A percentile compares a stretch with the other conserved stretches of the same genome.
These are phyloP conservation scores for Odontarrhena argentea DNA, from an alignment of 345 rosid genomes.

Conservation along the genomic window DNA sequence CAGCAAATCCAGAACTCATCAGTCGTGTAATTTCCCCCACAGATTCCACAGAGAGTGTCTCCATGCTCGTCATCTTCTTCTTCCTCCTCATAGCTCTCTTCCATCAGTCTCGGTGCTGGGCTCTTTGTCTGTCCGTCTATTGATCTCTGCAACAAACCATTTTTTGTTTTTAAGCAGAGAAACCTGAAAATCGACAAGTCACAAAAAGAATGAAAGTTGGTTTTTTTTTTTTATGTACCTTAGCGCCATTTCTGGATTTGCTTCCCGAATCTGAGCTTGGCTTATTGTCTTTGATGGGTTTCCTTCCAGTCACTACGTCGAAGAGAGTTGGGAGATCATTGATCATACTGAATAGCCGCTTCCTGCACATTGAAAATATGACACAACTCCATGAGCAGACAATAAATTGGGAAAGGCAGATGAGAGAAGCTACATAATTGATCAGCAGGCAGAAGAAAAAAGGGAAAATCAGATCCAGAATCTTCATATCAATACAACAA, in stretches of 20 bases:
- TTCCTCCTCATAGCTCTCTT: constrained; percentile 56
- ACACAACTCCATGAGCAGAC: constrained; percentile 10
- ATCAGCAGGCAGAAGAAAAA: too few relatives aligned
- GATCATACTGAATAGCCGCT: constrained; percentile 83
- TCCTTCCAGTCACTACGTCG: constrained; percentile 92
- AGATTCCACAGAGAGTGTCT: constrained; percentile 74
- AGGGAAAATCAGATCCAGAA: neutral
- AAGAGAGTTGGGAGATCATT: constrained; percentile 93
- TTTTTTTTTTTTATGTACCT: constrained; percentile 41
- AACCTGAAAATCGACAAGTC: neutral
- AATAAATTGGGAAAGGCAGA: neutral
- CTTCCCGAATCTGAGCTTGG: constrained; percentile 83
- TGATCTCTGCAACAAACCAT: constrained; percentile 52
- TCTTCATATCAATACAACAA: constrained; percentile 13
- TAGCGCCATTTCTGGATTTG: constrained; percentile 65
- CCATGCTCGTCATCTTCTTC: constrained; percentile 79
- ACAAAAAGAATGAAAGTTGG: neutral
- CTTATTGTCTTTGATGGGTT: constrained; percentile 82
- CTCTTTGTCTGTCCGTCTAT: constrained; percentile 65
- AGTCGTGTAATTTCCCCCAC: constrained; percentile 70
- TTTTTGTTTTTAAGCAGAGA: neutral
- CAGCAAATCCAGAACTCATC: constrained; percentile 91
- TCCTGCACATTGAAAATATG: constrained; percentile 54
- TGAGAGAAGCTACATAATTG: constrained; percentile 10
- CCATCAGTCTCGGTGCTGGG: constrained; percentile 51